phyloP scores from a whole-genome alignment of 2,329 filamentous ascomycete genomes.

The Alternaria brassicicola region DNA sequence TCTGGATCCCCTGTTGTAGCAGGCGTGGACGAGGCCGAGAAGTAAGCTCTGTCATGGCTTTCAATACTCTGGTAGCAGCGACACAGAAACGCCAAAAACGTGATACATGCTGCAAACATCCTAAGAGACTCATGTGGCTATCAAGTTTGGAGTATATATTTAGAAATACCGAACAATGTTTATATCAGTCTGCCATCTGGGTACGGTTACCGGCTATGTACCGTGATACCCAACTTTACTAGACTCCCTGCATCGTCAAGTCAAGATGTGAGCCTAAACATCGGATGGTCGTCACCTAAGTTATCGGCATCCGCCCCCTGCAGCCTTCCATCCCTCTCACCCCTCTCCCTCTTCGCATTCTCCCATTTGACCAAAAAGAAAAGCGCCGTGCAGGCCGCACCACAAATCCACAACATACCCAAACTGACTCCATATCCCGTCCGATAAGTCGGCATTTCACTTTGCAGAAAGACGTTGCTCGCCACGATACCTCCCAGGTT shows the following conservation, averaged over 20 bases:
- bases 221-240: background rate
- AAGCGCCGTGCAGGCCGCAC: conserved; percentile 51
- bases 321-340: conserved; percentile 55
- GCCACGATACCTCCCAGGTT: conserved; percentile 59
- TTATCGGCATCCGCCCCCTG: conserved; percentile 53
- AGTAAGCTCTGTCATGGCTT: too few species aligned
- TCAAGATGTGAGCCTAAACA: conserved; percentile 53
- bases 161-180: too few species aligned
- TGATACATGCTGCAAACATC: background rate
- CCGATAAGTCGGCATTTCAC: conserved; percentile 55
- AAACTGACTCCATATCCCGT: conserved; percentile 59
- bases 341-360: conserved; percentile 56
- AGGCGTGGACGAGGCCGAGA: too few species aligned
- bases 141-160: too few species aligned
- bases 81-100: background rate
- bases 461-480: conserved; percentile 56
- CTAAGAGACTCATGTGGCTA: background rate
- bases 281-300: conserved; percentile 60
- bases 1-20: too few species aligned
- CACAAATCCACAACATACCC: conserved; percentile 58
- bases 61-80: background rate
- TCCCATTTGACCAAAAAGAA: conserved; percentile 52
- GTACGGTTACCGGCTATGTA: background rate
- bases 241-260: background rate
- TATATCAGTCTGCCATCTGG: too few species aligned